Evolutionary conservation across 768 basidiomycete genomes (phyloP).

Genomic region (Termitomyces sp.): DNA sequence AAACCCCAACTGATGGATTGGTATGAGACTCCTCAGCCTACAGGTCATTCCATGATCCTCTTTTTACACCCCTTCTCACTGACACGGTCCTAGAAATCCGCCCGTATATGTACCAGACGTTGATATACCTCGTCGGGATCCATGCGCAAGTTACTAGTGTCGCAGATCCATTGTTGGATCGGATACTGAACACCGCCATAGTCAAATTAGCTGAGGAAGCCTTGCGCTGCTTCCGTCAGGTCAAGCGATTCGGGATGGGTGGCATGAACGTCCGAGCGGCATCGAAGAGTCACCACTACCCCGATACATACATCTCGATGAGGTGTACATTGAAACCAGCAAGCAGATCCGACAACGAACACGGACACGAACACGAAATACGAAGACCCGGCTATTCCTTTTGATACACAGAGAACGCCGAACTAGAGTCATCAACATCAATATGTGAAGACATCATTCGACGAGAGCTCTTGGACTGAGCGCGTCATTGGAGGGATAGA

Average conservation of each 20-base stretch:
- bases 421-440: too few species aligned
- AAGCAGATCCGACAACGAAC: too few species aligned
- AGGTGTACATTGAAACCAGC: too few species aligned
- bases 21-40: conserved; percentile 91
- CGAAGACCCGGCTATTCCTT: too few species aligned
- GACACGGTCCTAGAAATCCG: conserved; percentile 63
- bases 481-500: too few species aligned
- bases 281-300: too few species aligned
- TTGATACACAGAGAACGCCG: too few species aligned
- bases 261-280: conserved; percentile 42
- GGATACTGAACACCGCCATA: conserved; percentile 78
- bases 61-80: conserved; percentile 18
- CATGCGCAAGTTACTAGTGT: conserved; percentile 88
- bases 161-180: conserved; percentile 75
- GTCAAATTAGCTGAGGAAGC: conserved; percentile 84
- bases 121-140: conserved; percentile 86
- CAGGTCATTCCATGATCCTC: conserved; percentile 46
- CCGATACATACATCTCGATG: too few species aligned
- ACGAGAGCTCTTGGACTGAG: too few species aligned
- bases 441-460: too few species aligned
- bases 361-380: too few species aligned
- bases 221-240: conserved; percentile 80
- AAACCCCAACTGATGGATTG: conserved; percentile 64
- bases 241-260: conserved; percentile 94
- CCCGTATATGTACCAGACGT: conserved; percentile 86